Evolutionary conservation across 228 moss, liverwort and hornwort genomes (phyloP), one percentile per base, ranked within the genome.

Genomic region (Sphagnum magellanicum): DNA sequence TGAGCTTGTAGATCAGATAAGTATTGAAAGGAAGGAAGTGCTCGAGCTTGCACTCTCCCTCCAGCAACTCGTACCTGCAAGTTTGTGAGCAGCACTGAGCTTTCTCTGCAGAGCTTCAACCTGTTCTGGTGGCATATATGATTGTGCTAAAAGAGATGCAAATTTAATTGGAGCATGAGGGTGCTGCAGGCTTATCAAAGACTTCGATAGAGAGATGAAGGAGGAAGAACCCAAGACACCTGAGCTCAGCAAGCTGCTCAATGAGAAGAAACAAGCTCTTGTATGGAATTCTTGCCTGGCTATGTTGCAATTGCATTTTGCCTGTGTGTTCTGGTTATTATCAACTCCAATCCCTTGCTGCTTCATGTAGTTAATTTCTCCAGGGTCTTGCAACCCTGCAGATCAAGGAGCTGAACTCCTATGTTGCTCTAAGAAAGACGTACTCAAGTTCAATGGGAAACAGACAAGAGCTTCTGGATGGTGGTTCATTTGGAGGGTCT

Each of bases 371-470:
- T 32, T 32, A 32, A 32, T 32, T 32, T 32, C 32, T 32, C 32
- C 32, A 32, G 32, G 32, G 32, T 32, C 32, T 32, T 32, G 32
- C 32, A 32, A 32, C 32, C 32, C 32, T 32, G 73, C 74, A 92
- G 97, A 86, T 98, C 71, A 90, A 90, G 75, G 93, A 98, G 78
- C 75, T 98, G 32, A 98, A 98, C 68, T 91, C 86, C 0, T 93
- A 85, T 73, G 91, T 98, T 72, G 98, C 98, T 12, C 71, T 98
- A 50, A 88, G 98, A 71, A 98, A 93, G 79, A 93, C 92, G 73
- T 92, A 80, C 63, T 84, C 87, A 11, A 98, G 74, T 68, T 79
- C 98, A 4, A 81, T 98, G 0, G 87, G 79, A 73, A 80, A 80
- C 50, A 86, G 82, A 63, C 82, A 73, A 69, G 86, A 89, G 60